Conservation (phyloP, 2,329 filamentous ascomycete genomes). For the Clonostachys rosea region DNA sequence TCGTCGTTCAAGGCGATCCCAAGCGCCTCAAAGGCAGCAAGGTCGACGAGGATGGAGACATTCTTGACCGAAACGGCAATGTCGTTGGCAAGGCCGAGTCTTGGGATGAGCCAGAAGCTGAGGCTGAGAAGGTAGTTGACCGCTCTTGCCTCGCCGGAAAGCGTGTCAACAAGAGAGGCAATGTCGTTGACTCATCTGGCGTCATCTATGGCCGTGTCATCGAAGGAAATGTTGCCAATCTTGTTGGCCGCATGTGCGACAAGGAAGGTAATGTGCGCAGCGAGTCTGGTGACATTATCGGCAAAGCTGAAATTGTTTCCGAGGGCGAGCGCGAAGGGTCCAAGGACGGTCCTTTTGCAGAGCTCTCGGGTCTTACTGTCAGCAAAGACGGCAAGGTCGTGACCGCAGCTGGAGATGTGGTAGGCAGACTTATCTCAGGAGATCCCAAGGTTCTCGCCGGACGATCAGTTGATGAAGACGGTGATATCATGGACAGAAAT, state of each 20-base stretch:
- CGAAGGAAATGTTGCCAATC: conserved; percentile 59
- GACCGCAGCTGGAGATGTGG: conserved; percentile 62
- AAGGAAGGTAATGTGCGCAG: conserved; percentile 68
- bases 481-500: conserved; percentile 76
- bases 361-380: conserved; percentile 60
- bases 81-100: conserved; percentile 57
- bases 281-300: conserved; percentile 67
- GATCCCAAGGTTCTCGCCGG: conserved; percentile 70
- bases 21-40: conserved; percentile 60
- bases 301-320: conserved; percentile 62
- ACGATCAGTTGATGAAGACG: conserved; percentile 73
- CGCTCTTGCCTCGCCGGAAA: conserved; percentile 64
- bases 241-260: conserved; percentile 66
- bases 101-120: conserved; percentile 49
- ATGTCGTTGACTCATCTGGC: conserved; percentile 49
- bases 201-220: conserved; percentile 60
- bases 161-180: conserved; percentile 67
- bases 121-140: conserved; percentile 47
- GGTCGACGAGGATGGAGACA: conserved; percentile 66
- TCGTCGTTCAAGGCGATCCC: conserved; percentile 58
- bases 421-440: conserved; percentile 67
- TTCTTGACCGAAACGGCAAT: conserved; percentile 64
- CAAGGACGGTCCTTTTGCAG: conserved; percentile 66
- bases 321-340: conserved; percentile 59
- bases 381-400: conserved; percentile 66